Percentiles rank a stretch among this genome's conserved stretches.
Conservation (phyloP, 1,139 yeast species). For the Geotrichum phurueaensis region DNA sequence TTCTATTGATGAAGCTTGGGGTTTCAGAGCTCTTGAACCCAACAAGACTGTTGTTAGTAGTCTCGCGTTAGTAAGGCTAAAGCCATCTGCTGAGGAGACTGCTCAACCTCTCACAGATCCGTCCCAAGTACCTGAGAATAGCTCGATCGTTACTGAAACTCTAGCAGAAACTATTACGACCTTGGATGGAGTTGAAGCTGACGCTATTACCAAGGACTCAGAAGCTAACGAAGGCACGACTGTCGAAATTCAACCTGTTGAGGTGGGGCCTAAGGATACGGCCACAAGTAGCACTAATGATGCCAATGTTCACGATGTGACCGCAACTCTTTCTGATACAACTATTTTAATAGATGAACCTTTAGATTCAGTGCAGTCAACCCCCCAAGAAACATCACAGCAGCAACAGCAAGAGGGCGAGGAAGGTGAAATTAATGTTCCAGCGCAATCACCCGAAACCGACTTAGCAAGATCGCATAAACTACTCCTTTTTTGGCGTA, state of each 20-base stretch:
- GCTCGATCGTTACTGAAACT: not conserved
- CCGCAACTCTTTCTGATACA: not conserved
- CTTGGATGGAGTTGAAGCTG: not conserved
- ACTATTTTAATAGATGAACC: not conserved
- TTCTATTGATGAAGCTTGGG: conserved; percentile 67
- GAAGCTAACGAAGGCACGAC: not conserved
- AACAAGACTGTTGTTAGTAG: conserved; percentile 81
- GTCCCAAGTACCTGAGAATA: not conserved
- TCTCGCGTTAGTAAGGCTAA: conserved; percentile 67
- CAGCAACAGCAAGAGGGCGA: not conserved
- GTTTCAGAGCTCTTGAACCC: conserved; percentile 78
- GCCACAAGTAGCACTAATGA: not conserved
- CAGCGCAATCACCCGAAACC: conserved; percentile 7
- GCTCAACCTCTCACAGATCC: not conserved
- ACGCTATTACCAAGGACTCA: not conserved
- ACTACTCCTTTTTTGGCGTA: conserved; percentile 87
- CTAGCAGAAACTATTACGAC: not conserved
- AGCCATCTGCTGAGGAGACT: conserved; percentile 2
- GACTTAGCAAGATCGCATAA: conserved; percentile 55
- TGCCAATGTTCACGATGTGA: not conserved
- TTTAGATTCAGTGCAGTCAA: not conserved
- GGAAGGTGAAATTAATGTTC: not conserved
- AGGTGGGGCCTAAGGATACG: not conserved
- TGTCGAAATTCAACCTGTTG: not conserved
- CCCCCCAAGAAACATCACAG: not conserved